Base-by-base conservation (phyloP, 441 rosid species). In the Hura crepitans region DNA sequence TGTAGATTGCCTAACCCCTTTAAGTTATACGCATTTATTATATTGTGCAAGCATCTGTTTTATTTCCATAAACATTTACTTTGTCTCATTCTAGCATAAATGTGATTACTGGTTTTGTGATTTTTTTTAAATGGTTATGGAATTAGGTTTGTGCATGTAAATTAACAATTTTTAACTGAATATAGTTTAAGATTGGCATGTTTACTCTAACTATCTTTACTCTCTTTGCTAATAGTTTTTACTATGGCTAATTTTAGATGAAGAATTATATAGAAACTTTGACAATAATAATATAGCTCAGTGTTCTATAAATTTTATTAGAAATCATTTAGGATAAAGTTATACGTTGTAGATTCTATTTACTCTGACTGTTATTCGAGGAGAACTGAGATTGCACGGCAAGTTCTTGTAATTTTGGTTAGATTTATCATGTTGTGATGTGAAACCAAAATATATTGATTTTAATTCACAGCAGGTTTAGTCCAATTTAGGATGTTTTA, bases 401-500 rank as follows among this genome's bases (percentile, higher is more conserved):
- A 35, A 27, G 6, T 42, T 15, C 3, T 33, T 8, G 13, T 9
- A 60, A 60, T 0, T 12, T 25, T 17, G 39, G 35, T 68, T 25
- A 60, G 51, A 28, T 50, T 66, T 59, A 14, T 20, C 15, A 58
- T 58, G 23, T 20, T 61, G 51, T 55, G 45, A 23, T 8, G 6
- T 5, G 22, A 46, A 47, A 6, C 10, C 35, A 8, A 46, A 9
- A 27, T 33, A 30, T 22, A 10, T 45, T 54, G 37, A 5, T 51
- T 14, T 62, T 42, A 53, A 13, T 2, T 49, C 62, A 59, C 50
- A 45, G 56, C 57, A 31, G 57, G 18, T 42, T 12, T 28, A 23
- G 39, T 56, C 15, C 60, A 28, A 50, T 71, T 53, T 35, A 65
- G 54, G 43, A 53, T 72, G 23, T 22, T 53, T 73, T 27, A 45